Evolutionary conservation across 2,329 filamentous ascomycete genomes (phyloP).

Genomic region (Trichoderma sp.): DNA sequence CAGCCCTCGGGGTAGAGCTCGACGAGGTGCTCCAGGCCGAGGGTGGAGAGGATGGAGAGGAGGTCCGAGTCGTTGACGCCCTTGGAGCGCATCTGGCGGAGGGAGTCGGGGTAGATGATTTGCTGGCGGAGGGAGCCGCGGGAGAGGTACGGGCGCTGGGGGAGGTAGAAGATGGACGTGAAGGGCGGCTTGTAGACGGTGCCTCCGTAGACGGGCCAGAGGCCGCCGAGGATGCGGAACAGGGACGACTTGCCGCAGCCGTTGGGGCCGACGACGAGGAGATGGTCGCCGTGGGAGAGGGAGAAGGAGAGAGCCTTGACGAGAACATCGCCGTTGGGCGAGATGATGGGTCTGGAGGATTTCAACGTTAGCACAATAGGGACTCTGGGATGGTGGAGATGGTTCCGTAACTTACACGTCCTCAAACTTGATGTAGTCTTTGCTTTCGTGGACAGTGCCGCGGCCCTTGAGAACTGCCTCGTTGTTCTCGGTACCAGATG

Average conservation of each 20-base stretch:
- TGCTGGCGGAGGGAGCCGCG: conserved; percentile 92
- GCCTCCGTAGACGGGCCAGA: conserved; percentile 98
- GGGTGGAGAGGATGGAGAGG: conserved; percentile 70
- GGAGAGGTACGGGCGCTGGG: conserved; percentile 90
- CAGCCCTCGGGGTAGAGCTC: conserved; percentile 76
- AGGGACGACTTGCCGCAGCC: conserved; percentile 95
- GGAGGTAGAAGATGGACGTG: conserved; percentile 96
- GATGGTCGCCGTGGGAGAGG: conserved; percentile 82
- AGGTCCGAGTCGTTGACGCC: conserved; percentile 82
- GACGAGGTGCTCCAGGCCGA: conserved; percentile 83
- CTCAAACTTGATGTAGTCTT: conserved; percentile 75
- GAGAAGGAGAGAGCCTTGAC: conserved; percentile 84
- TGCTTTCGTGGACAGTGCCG: conserved; percentile 78
- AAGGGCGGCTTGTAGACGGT: conserved; percentile 89
- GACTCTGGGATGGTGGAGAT: not conserved
- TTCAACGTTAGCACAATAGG: not conserved
- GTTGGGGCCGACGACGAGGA: conserved; percentile 94
- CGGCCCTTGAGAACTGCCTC: conserved; percentile 80
- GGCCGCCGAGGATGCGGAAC: conserved; percentile 91
- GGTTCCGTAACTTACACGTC: conserved; percentile 61
- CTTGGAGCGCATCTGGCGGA: conserved; percentile 84
- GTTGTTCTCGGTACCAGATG: conserved; percentile 78
- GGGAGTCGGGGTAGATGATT: conserved; percentile 90
- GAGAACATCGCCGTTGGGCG: conserved; percentile 92
- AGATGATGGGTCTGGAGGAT: conserved; percentile 74